phyloP scores from a whole-genome alignment of 805 yeast species.

The Nakazawaea ishiwadae region DNA sequence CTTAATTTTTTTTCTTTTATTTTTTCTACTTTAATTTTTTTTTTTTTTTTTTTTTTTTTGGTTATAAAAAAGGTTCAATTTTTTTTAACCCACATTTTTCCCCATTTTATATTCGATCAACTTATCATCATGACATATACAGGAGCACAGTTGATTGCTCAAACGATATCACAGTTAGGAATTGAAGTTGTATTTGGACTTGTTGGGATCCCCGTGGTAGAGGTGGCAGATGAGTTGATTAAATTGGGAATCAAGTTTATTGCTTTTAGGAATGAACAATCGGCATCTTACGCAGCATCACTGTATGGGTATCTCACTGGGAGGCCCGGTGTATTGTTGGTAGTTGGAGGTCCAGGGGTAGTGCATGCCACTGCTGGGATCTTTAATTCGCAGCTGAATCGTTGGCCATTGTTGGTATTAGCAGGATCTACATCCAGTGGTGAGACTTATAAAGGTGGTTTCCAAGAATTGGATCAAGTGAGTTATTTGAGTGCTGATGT shows the following conservation, averaged over 20 bases:
- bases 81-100: neutral
- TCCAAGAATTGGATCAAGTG: constrained; percentile 69
- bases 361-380: constrained; percentile 65
- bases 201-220: constrained; percentile 75
- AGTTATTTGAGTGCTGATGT: constrained; percentile 41
- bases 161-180: constrained; percentile 41
- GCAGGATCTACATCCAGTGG: constrained; percentile 56
- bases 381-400: constrained; percentile 55
- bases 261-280: constrained; percentile 65
- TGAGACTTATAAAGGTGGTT: constrained; percentile 54
- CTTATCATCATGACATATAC: constrained; percentile 7
- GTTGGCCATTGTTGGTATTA: constrained; percentile 61
- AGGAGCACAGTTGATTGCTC: constrained; percentile 48
- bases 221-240: constrained; percentile 58
- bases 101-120: neutral
- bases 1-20: no score
- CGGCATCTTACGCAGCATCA: constrained; percentile 75
- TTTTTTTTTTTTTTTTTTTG: no score
- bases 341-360: constrained; percentile 76
- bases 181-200: constrained; percentile 60
- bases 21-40: no score
- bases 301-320: constrained; percentile 63
- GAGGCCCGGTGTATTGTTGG: constrained; percentile 60
- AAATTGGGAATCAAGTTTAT: constrained; percentile 50
- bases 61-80: no score